A percentile compares a stretch with the other conserved stretches of the same genome.
These are phyloP conservation scores for Kurtzmaniella quercitrusa DNA, from an alignment of 1,139 yeast species.

Conservation along the genomic window DNA sequence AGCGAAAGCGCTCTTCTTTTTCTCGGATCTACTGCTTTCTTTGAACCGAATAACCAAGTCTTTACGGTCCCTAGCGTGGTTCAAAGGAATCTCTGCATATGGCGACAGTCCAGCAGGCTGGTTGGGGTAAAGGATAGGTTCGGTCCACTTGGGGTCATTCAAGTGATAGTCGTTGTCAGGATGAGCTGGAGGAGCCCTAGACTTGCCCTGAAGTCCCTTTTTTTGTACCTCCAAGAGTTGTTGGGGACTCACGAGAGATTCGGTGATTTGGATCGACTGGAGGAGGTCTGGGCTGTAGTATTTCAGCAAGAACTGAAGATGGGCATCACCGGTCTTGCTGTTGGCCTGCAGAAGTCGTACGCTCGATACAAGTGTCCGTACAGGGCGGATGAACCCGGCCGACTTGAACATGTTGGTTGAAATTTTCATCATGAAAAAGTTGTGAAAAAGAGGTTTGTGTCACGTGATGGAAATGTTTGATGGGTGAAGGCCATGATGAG, in stretches of 20 bases:
- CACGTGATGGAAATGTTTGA: not conserved
- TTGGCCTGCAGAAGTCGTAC: not conserved
- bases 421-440: not conserved
- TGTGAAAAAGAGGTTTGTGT: not conserved
- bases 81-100: conserved; percentile 40
- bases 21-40: conserved; percentile 12
- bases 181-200: conserved; percentile 31
- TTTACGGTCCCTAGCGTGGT: conserved; percentile 36
- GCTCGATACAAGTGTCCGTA: conserved; percentile 2
- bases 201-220: conserved; percentile 26
- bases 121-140: conserved; percentile 45
- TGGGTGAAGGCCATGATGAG: no score
- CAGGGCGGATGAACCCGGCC: conserved; percentile 1
- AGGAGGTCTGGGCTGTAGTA: conserved; percentile 76
- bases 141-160: conserved; percentile 43
- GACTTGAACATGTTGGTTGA: conserved; percentile 2
- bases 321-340: conserved; percentile 28
- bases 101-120: conserved; percentile 38
- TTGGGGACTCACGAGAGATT: conserved; percentile 64
- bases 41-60: conserved; percentile 37
- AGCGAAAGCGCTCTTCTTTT: conserved; percentile 11
- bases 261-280: conserved; percentile 78
- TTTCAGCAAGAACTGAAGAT: conserved; percentile 57
- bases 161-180: conserved; percentile 25
- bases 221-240: conserved; percentile 38